Percentiles rank a stretch among this genome's conserved stretches.
Evolutionary conservation across 2,329 filamentous ascomycete species (phyloP).

Genomic region (Fusarium sp.): DNA sequence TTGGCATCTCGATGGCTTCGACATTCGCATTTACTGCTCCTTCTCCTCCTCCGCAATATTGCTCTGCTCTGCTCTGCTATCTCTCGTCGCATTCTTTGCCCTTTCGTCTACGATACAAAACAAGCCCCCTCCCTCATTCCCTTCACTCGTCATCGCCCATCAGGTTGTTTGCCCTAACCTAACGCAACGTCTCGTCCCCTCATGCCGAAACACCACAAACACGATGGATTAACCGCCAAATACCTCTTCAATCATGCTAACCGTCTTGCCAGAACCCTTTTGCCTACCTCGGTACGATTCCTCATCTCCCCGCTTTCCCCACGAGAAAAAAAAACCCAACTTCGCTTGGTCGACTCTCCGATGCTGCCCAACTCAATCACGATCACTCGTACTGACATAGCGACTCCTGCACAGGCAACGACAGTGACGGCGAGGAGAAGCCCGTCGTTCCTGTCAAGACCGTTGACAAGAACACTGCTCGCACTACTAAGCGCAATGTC

Average conservation of each 20-base stretch:
- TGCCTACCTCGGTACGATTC: slow-evolving; percentile 92
- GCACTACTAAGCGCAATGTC: slow-evolving; percentile 86
- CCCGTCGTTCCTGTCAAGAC: slow-evolving; percentile 87
- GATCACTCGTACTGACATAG: slow-evolving; percentile 46
- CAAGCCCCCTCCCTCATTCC: slow-evolving; percentile 43
- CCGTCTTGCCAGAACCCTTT: slow-evolving; percentile 84
- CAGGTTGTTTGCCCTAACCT: slow-evolving; percentile 43
- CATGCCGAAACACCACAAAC: slow-evolving; percentile 14
- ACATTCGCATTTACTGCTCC: slow-evolving; percentile 4
- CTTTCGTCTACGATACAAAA: slow-evolving; percentile 21
- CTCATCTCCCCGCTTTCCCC: slow-evolving; percentile 42
- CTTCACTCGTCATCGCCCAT: slow-evolving; percentile 33
- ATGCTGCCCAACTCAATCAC: slow-evolving; percentile 29
- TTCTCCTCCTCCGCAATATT: not conserved
- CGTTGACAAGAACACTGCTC: slow-evolving; percentile 83
- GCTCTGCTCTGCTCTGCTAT: not conserved
- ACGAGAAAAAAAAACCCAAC: slow-evolving; percentile 26
- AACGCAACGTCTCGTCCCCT: slow-evolving; percentile 19
- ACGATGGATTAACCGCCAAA: not conserved
- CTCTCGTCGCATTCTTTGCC: slow-evolving; percentile 1
- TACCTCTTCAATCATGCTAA: slow-evolving; percentile 36
- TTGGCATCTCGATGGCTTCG: slow-evolving; percentile 29
- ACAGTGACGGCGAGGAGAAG: slow-evolving; percentile 74
- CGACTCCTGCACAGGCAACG: slow-evolving; percentile 64
- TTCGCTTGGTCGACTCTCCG: slow-evolving; percentile 38